Evolutionary conservation across 768 basidiomycete species (phyloP).

Genomic region (Termitomyces sp.): DNA sequence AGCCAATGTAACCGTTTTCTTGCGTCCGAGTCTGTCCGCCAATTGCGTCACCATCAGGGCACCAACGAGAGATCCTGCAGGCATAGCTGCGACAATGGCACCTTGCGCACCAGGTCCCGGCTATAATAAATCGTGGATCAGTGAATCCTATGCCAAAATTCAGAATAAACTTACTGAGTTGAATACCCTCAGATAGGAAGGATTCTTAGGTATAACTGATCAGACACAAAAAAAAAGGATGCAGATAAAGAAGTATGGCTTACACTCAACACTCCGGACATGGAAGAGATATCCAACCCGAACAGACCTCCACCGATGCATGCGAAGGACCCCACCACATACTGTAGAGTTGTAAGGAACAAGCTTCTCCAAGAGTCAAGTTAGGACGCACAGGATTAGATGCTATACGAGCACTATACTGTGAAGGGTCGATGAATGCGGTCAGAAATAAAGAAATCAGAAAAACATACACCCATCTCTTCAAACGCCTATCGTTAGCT

Average conservation of each 20-base stretch:
- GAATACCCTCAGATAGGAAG: constrained; percentile 30
- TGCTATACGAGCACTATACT: constrained; percentile 55
- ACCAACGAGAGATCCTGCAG: constrained; percentile 66
- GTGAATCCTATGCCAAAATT: background rate
- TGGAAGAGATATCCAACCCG: constrained; percentile 78
- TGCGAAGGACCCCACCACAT: constrained; percentile 74
- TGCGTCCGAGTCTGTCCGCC: constrained; percentile 62
- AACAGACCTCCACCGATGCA: constrained; percentile 79
- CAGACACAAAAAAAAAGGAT: background rate
- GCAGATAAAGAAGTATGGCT: constrained; percentile 5
- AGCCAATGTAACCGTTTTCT: constrained; percentile 57
- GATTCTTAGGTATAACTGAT: constrained; percentile 22
- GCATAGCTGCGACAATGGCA: constrained; percentile 76
- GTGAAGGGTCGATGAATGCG: background rate
- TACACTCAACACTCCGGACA: constrained; percentile 69
- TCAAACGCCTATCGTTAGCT: background rate
- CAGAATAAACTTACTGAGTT: constrained; percentile 17
- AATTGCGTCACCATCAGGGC: constrained; percentile 57
- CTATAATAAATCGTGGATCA: constrained; percentile 14
- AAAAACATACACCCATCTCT: constrained; percentile 14
- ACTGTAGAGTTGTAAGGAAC: constrained; percentile 29
- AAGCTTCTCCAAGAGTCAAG: background rate
- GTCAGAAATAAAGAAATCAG: background rate
- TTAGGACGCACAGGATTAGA: constrained; percentile 41
- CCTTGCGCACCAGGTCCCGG: constrained; percentile 56